Conservation (phyloP, 345 rosid species). For the Punica granatum region DNA sequence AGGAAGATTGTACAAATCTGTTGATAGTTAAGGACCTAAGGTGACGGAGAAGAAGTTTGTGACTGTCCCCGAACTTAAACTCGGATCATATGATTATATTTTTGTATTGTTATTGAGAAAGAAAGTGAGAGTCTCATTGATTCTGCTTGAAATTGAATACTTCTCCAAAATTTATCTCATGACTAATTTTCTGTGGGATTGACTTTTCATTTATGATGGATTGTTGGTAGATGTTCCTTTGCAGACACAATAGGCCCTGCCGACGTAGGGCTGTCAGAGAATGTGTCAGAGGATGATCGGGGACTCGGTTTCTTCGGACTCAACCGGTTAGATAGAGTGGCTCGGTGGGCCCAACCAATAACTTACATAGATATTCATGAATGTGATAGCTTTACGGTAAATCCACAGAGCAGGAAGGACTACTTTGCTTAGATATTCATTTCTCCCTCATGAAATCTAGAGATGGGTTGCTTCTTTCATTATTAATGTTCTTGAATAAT, state of each 20-base stretch:
- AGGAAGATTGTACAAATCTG: no score
- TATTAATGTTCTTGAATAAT: background rate
- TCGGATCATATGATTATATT: no score
- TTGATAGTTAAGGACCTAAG: no score
- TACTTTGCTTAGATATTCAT: background rate
- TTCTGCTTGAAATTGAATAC: background rate
- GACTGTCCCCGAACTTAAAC: no score
- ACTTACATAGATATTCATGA: slow-evolving; percentile 71
- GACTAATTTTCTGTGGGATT: background rate
- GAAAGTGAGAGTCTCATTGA: no score
- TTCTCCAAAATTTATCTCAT: background rate
- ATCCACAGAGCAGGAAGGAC: background rate
- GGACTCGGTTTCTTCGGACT: slow-evolving; percentile 72
- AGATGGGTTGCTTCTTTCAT: background rate
- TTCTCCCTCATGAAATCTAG: background rate
- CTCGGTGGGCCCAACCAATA: slow-evolving; percentile 88
- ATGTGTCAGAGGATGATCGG: slow-evolving; percentile 66
- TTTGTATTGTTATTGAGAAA: no score
- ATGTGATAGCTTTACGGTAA: slow-evolving; percentile 65
- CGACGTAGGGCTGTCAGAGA: slow-evolving; percentile 76
- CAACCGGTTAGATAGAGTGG: slow-evolving; percentile 37
- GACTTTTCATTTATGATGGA: slow-evolving; percentile 1
- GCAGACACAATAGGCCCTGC: slow-evolving; percentile 68
- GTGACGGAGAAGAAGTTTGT: no score
- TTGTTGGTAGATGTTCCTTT: slow-evolving; percentile 6